Base-by-base conservation (phyloP, 805 yeast species). In the Schwanniomyces pseudopolymorphus region DNA sequence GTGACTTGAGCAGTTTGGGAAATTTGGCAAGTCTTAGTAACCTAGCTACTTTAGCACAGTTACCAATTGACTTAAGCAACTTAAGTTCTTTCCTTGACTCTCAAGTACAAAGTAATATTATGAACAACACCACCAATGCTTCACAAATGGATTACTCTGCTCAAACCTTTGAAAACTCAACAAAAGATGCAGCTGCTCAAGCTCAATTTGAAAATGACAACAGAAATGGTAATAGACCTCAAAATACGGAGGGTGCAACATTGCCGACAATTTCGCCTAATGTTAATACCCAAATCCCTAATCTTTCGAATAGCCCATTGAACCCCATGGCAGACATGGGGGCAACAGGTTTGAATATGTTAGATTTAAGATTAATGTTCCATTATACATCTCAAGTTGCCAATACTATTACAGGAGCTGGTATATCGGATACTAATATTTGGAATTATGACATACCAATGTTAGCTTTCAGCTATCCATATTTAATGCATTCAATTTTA, bases 361-460 rank as follows among this genome's bases (percentile, higher is more conserved):
- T 86, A 26, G 97, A 92, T 64, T 70, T 92, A 50, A 78, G 85
- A 55, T 71, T 92, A 39, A 87, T 92, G 81, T 87, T 89, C 63
- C 96, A 91, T 66, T 92, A 90, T 64, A 84, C 91, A 5, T 80
- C 89, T 0, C 83, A 79, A 33, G 97, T 90, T 3, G 87, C 96
- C 66, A 83, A 83, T 33, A 87, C 97, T 0, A 88, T 92, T 40
- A 86, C 96, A 0, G 89, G 85, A 1, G 95, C 97, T 0, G 96
- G 96, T 2, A 89, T 91, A 27, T 85, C 92, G 26, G 95, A 86
- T 52, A 81, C 84, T 25, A 80, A 85, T 52, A 85, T 91, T 33
- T 92, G 97, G 97, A 81, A 84, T 44, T 82, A 80, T 43, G 95
- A 89, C 55, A 89, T 92, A 20, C 97, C 97, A 0, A 80, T 84